A percentile compares a stretch with the other conserved stretches of the same genome.
Conservation (phyloP, 2,329 filamentous ascomycete species). For the Emergomyces pasteurianus region DNA sequence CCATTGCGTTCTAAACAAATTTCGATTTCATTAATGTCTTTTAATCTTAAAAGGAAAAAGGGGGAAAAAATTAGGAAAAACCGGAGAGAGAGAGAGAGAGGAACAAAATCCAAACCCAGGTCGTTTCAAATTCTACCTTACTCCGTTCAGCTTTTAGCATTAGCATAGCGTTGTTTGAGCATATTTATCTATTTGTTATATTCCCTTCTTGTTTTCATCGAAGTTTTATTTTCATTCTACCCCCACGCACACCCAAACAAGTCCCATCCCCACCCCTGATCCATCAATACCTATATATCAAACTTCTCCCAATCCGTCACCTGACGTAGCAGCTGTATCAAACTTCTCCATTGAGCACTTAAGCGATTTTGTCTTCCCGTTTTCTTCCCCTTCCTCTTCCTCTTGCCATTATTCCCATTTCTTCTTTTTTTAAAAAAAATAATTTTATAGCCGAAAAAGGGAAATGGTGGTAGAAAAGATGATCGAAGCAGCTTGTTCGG, state of each 20-base stretch:
- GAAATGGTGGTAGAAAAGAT: background rate
- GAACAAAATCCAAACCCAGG: background rate
- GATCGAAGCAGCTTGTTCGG: no score
- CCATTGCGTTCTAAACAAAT: background rate
- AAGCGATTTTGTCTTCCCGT: no score
- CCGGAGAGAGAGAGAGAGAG: background rate
- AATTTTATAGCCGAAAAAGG: background rate
- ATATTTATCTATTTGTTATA: conserved; percentile 14
- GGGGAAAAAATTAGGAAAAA: background rate
- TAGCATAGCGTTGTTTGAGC: conserved; percentile 34
- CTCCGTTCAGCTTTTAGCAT: conserved; percentile 12
- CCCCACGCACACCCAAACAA: background rate
- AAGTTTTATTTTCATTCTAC: conserved; percentile 10
- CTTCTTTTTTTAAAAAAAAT: background rate
- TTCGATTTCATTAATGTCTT: background rate
- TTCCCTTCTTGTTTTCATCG: conserved; percentile 9
- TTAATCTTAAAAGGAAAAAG: background rate
- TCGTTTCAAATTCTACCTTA: conserved; percentile 4
- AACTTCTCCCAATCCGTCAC: background rate
- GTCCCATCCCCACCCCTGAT: background rate
- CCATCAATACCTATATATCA: background rate
- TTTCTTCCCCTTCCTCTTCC: background rate
- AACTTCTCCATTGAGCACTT: background rate
- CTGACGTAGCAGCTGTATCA: background rate
- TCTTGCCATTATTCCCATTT: background rate